A percentile compares a stretch with the other conserved stretches of the same genome.
Evolutionary conservation across 768 basidiomycete genomes (phyloP).

Genomic region (Ephemerocybe angulata): DNA sequence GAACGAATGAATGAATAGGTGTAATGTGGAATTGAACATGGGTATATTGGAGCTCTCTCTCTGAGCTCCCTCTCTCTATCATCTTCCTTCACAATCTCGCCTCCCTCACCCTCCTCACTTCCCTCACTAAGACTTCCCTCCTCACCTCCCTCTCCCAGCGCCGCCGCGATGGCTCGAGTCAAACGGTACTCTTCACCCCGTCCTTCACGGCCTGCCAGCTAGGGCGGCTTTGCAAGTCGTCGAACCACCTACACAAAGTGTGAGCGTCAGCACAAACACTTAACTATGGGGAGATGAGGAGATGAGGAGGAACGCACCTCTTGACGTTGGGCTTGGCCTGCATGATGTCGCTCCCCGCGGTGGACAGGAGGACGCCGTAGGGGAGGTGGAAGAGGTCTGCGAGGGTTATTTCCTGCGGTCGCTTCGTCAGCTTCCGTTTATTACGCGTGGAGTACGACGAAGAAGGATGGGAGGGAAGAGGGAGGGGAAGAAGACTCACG

Average conservation of each 20-base stretch:
- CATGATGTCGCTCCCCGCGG: constrained; percentile 29
- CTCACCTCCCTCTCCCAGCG: no score
- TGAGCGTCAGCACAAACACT: not conserved
- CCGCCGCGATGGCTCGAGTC: not conserved
- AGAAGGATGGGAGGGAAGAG: not conserved
- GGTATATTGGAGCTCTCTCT: no score
- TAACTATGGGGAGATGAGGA: not conserved
- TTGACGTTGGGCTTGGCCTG: constrained; percentile 42
- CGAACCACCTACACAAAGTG: constrained; percentile 22
- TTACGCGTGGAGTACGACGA: not conserved
- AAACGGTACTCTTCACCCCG: constrained; percentile 13
- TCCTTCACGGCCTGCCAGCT: constrained; percentile 24
- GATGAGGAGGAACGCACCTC: constrained; percentile 12
- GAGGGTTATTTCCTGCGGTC: constrained; percentile 36
- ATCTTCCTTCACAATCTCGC: not conserved
- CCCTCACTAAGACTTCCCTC: no score
- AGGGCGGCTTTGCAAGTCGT: constrained; percentile 16
- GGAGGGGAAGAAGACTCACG: constrained; percentile 27
- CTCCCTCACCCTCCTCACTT: no score
- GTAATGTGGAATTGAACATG: no score
- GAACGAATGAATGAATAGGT: no score
- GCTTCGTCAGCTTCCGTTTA: not conserved
- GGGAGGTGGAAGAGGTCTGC: constrained; percentile 49
- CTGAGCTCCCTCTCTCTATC: no score
- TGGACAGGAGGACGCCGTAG: constrained; percentile 28